A percentile compares a stretch with the other conserved stretches of the same genome.
Conservation (phyloP, 2,329 filamentous ascomycete genomes). For the Penicillium verrucosum region DNA sequence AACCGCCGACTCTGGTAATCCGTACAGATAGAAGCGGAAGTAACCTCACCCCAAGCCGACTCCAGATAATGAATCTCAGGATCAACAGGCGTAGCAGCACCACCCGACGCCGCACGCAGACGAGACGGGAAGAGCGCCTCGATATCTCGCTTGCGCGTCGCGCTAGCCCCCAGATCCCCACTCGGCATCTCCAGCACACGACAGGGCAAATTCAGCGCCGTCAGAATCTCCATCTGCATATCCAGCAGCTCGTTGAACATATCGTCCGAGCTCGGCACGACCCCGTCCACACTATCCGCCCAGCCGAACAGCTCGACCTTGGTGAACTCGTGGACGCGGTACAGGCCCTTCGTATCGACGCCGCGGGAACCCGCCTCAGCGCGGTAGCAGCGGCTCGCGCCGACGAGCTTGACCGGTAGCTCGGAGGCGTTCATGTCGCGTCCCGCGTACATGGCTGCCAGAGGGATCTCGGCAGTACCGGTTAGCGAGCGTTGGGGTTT, state of each 20-base stretch:
- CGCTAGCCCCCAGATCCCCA: slow-evolving; percentile 82
- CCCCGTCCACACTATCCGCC: slow-evolving; percentile 59
- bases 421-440: slow-evolving; percentile 61
- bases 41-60: slow-evolving; percentile 88
- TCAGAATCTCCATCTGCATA: slow-evolving; percentile 81
- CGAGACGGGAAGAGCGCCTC: slow-evolving; percentile 91
- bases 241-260: slow-evolving; percentile 81
- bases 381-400: slow-evolving; percentile 87
- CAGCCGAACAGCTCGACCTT: slow-evolving; percentile 98
- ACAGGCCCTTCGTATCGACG: slow-evolving; percentile 87
- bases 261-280: slow-evolving; percentile 33
- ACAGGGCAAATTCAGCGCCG: slow-evolving; percentile 73
- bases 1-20: slow-evolving; percentile 89
- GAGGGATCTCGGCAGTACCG: slow-evolving; percentile 89
- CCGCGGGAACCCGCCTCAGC: slow-evolving; percentile 91
- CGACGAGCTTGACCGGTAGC: slow-evolving; percentile 76
- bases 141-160: slow-evolving; percentile 83
- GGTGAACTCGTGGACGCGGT: slow-evolving; percentile 96
- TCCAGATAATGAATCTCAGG: slow-evolving; percentile 36
- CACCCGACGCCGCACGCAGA: slow-evolving; percentile 26
- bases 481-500: slow-evolving; percentile 73
- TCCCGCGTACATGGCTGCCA: slow-evolving; percentile 85
- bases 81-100: slow-evolving; percentile 3
- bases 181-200: slow-evolving; percentile 91
- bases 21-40: slow-evolving; percentile 83